Conservation (phyloP, 306 rosid species). For the Ammopiptanthus mongolicus region DNA sequence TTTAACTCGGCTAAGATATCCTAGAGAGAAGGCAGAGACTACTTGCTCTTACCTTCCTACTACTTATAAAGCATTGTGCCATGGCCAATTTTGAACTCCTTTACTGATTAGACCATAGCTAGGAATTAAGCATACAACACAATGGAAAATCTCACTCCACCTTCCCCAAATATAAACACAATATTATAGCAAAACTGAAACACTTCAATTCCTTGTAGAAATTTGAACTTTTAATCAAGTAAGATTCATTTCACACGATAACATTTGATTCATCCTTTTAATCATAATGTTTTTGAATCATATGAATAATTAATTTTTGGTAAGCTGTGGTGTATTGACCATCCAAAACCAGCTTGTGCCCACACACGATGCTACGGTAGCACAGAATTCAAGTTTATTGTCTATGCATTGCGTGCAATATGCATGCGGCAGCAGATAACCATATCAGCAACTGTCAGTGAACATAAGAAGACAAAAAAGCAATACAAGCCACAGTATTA, state of each 20-base stretch:
- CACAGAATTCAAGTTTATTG: not conserved
- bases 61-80: not conserved
- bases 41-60: not conserved
- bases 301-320: not conserved
- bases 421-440: not conserved
- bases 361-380: not conserved
- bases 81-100: not conserved
- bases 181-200: not conserved
- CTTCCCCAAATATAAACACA: not conserved
- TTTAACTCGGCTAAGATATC: not conserved
- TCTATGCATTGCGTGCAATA: not conserved
- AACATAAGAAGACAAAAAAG: not conserved
- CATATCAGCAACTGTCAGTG: not conserved
- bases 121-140: not conserved
- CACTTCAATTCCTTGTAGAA: not conserved
- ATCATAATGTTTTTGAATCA: not conserved
- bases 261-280: not conserved
- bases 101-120: not conserved
- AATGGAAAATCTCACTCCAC: not conserved
- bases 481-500: not conserved
- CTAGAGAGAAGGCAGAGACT: not conserved
- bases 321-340: not conserved
- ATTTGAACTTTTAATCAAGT: not conserved
- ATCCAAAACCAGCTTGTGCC: not conserved
- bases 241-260: not conserved